Base-by-base conservation (phyloP, 495 filamentous ascomycete species). In the Penicillium steckii region DNA sequence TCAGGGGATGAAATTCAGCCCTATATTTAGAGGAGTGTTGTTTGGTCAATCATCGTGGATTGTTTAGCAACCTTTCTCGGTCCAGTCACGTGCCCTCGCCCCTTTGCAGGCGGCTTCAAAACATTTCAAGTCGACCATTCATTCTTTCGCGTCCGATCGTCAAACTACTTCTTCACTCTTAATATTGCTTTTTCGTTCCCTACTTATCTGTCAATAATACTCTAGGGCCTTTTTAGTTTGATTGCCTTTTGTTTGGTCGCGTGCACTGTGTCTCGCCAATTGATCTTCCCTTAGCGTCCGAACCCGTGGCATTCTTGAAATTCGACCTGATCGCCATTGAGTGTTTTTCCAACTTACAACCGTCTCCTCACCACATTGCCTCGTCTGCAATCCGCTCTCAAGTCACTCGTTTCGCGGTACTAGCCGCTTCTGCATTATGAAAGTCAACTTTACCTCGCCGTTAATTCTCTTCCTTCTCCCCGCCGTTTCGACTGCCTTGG, bases 381-480 rank as follows among this genome's bases (percentile, higher is more conserved):
- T n/a, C 38, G 38, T 8, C 8, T 13, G 38, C 38, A 21, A 41
- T 41, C n/a, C 19, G 38, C 38, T 13, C 8, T 41, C 38, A 8
- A 2, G 38, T 49, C 60, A 42, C 40, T 60, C 48, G 12, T 63
- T 61, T 26, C 24, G 48, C 57, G 48, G 44, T 41, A 32, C 15
- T 23, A 0, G 21, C 53, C 53, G 50, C 48, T 18, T 13, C n/a
- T 25, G 32, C 52, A 68, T 29, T 7, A 73, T 73, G 69, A 74
- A 68, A 56, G 32, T 74, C 35, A 59, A 59, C 55, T 22, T 61
- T 3, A 66, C 64, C 9, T 60, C 67, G 23, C 49, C 60, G 15
- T 48, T 73, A 48, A 23, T 72, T 25, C 66, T 74, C 33, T 52
- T 71, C 30, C 66, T 73, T 30, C 65, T 73, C 52, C 69, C 69